These are phyloP conservation scores for Globisporangium recalcitrans DNA, from an alignment of 352 stramenopile genomes.

Conservation along the genomic window DNA sequence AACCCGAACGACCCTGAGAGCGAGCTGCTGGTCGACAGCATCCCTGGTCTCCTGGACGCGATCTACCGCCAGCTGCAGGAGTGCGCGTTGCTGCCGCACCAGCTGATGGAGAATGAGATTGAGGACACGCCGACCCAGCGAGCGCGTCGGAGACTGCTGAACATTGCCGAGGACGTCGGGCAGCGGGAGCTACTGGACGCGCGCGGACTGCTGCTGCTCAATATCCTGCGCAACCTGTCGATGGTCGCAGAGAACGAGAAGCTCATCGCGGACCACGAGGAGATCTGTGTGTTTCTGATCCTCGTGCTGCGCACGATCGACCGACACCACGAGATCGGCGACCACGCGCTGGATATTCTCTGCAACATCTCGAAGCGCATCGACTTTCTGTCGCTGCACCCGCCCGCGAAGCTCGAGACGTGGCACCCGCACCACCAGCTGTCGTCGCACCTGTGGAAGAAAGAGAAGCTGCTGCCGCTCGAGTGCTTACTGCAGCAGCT, in stretches of 20 bases:
- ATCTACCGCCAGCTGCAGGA: constrained; percentile 60
- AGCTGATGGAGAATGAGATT: constrained; percentile 17
- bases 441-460: constrained; percentile 53
- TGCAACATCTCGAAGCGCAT: constrained; percentile 67
- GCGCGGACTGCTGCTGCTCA: constrained; percentile 50
- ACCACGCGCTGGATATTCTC: constrained; percentile 72
- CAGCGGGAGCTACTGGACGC: constrained; percentile 56
- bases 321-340: constrained; percentile 45
- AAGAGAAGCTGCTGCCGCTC: constrained; percentile 49
- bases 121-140: constrained; percentile 11
- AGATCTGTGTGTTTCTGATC: constrained; percentile 60
- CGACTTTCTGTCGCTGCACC: constrained; percentile 62
- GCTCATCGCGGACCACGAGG: constrained; percentile 56
- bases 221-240: constrained; percentile 75
- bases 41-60: constrained; percentile 66
- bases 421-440: constrained; percentile 63
- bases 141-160: constrained; percentile 35
- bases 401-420: constrained; percentile 40
- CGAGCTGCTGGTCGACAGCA: constrained; percentile 60
- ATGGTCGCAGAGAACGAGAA: constrained; percentile 72
- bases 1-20: constrained; percentile 43
- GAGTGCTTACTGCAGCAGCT: constrained; percentile 62
- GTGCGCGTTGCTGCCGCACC: constrained; percentile 43
- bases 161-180: constrained; percentile 33
- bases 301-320: constrained; percentile 40